A percentile compares a stretch with the other conserved stretches of the same genome.
Evolutionary conservation across 208 protist genomes (phyloP).

Genomic region (Trypanosoma scelopori): DNA sequence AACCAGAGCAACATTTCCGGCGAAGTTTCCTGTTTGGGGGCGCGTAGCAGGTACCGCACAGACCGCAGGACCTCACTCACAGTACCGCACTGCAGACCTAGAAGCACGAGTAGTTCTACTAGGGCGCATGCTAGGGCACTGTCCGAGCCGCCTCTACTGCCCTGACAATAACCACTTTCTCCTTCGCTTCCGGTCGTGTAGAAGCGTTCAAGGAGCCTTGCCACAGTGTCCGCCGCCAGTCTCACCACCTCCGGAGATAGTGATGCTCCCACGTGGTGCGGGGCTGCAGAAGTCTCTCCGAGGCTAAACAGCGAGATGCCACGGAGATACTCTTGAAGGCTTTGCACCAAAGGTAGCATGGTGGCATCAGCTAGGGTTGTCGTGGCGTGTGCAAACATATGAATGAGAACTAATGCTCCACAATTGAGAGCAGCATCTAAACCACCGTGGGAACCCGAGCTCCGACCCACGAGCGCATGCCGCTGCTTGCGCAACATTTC

Average conservation of each 20-base stretch:
- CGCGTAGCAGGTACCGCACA: constrained; percentile 60
- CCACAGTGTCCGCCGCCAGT: constrained; percentile 60
- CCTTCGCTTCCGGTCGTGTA: not conserved
- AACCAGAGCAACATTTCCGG: constrained; percentile 52
- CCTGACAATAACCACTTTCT: not conserved
- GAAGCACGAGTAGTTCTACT: constrained; percentile 63
- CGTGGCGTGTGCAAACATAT: constrained; percentile 55
- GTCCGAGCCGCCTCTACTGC: not conserved
- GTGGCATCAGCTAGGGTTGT: constrained; percentile 26
- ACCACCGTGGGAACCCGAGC: constrained; percentile 5
- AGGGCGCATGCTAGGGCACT: constrained; percentile 31
- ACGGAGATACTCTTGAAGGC: constrained; percentile 71
- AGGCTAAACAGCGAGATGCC: constrained; percentile 68
- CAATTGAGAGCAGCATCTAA: constrained; percentile 72
- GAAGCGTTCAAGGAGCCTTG: constrained; percentile 39
- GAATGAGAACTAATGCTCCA: constrained; percentile 77
- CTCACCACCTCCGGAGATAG: constrained; percentile 59
- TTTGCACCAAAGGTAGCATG: constrained; percentile 59
- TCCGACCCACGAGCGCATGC: constrained; percentile 24
- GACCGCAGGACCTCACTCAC: constrained; percentile 72
- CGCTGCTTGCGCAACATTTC: constrained; percentile 66
- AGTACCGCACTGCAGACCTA: constrained; percentile 71
- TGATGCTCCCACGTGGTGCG: constrained; percentile 14
- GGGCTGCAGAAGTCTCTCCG: constrained; percentile 34
- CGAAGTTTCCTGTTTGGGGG: constrained; percentile 35